Evolutionary conservation across 495 filamentous ascomycete genomes (phyloP), one percentile per base, ranked within the genome.

Genomic region (Daldinia bambusicola): DNA sequence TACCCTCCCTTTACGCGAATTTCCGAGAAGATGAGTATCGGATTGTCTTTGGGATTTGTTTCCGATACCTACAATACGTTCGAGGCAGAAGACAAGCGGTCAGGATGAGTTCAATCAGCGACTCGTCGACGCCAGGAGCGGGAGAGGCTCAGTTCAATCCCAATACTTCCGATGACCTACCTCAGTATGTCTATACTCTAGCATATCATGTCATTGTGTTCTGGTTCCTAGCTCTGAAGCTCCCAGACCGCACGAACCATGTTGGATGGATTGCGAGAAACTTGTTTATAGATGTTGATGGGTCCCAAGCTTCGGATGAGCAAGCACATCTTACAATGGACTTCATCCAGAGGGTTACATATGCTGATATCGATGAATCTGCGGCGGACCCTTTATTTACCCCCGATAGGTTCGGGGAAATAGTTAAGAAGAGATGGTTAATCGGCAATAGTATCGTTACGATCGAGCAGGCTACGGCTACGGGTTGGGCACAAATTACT

Each of bases 141-240:
- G 72, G 53, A 34, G 79, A 78, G 45, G 77, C 55, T 41, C 76
- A 63, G 43, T 71, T 62, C 8, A 80, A 78, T 55, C 81, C 79
- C 40, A 80, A 77, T 60, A 70, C 78, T 18, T 79, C 82, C 6
- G 86, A 89, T 53, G 91, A 92, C 73, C 84, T 95, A 8, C 92
- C 92, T 1, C 92, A 94, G 76, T 99, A 99, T 76, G 92, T 98
- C 32, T 94, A 94, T 75, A 90, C 92, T 0, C 82, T 98, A 26
- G 94, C 95, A 6, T 97, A 97, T 76, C 93, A 98, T 78, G 93
- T 97, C 71, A 93, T 98, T 71, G 92, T 92, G 2, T 97, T 97
- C 73, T 99, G 96, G 96, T 98, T 97, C 77, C 82, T 98, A 58
- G 91, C 92, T 6, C 77, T 98, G 66, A 94, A 91, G 76, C 85